These are phyloP conservation scores for Sclerotinia glacialis DNA, from an alignment of 2,329 filamentous ascomycete genomes.

Conservation along the genomic window DNA sequence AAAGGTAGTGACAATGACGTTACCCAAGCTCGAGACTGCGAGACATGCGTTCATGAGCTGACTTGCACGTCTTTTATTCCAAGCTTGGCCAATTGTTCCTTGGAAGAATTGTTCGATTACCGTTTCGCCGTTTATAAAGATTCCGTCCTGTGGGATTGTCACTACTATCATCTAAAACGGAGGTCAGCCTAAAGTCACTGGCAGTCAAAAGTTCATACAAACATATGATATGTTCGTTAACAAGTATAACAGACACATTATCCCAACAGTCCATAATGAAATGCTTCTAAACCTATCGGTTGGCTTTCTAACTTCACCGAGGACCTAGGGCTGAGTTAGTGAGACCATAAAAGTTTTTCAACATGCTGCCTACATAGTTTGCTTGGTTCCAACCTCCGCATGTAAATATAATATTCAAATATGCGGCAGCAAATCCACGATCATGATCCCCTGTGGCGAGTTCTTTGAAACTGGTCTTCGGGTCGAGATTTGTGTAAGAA, in stretches of 20 bases:
- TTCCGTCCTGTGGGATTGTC: slow-evolving; percentile 12
- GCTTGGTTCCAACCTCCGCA: slow-evolving; percentile 47
- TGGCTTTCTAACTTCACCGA: slow-evolving; percentile 25
- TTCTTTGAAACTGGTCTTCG: slow-evolving; percentile 22
- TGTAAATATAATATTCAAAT: slow-evolving; percentile 46
- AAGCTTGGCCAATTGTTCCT: slow-evolving; percentile 35
- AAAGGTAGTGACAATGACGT: slow-evolving; percentile 57
- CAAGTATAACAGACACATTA: slow-evolving; percentile 40
- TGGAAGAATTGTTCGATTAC: slow-evolving; percentile 42
- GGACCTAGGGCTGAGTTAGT: slow-evolving; percentile 43
- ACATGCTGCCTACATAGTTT: slow-evolving; percentile 41
- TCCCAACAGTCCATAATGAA: slow-evolving; percentile 31
- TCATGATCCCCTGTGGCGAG: slow-evolving; percentile 27
- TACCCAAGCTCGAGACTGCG: slow-evolving; percentile 47
- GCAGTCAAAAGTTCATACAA: slow-evolving; percentile 36
- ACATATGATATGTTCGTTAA: slow-evolving; percentile 43
- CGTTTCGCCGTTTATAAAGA: slow-evolving; percentile 16
- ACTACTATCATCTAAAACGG: slow-evolving; percentile 32
- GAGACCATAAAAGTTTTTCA: not conserved
- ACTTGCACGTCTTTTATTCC: slow-evolving; percentile 32
- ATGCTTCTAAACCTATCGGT: slow-evolving; percentile 33
- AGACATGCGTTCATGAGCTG: slow-evolving; percentile 48
- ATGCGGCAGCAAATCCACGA: slow-evolving; percentile 42
- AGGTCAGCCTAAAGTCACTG: not conserved
- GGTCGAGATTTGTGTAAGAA: slow-evolving; percentile 23